Conservation (phyloP, 1,284 basidiomycete species). For the Porodaedalea pini region DNA sequence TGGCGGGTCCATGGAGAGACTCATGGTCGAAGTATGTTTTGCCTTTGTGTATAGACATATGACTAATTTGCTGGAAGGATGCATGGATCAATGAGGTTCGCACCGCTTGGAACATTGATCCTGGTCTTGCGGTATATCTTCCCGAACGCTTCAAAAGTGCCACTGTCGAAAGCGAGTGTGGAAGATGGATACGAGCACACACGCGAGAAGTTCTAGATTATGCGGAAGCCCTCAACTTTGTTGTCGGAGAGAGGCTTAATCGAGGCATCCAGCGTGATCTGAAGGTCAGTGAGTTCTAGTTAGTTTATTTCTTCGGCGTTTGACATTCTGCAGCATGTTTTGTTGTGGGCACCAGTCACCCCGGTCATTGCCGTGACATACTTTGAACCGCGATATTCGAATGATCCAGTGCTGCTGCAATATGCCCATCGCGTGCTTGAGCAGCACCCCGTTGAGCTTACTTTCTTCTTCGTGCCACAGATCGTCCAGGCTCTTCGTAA, state of each 20-base stretch:
- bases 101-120: conserved; percentile 81
- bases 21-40: conserved; percentile 53
- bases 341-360: conserved; percentile 87
- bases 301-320: not conserved
- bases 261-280: conserved; percentile 58
- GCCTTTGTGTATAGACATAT: not conserved
- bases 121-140: conserved; percentile 80
- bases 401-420: conserved; percentile 86
- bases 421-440: conserved; percentile 96
- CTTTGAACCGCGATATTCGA: conserved; percentile 82
- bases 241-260: conserved; percentile 74
- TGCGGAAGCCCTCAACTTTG: conserved; percentile 76
- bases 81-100: conserved; percentile 69
- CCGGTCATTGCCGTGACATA: conserved; percentile 85
- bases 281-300: conserved; percentile 47
- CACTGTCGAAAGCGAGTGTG: conserved; percentile 65
- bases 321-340: conserved; percentile 58
- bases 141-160: conserved; percentile 81
- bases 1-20: conserved; percentile 51
- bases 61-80: conserved; percentile 40
- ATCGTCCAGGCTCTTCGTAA: conserved; percentile 93
- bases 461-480: conserved; percentile 99
- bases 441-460: conserved; percentile 90
- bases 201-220: conserved; percentile 70
- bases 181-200: conserved; percentile 69